Evolutionary conservation across 2,329 filamentous ascomycete genomes (phyloP), one percentile per base, ranked within the genome.

Genomic region (Fusarium subglutinans): DNA sequence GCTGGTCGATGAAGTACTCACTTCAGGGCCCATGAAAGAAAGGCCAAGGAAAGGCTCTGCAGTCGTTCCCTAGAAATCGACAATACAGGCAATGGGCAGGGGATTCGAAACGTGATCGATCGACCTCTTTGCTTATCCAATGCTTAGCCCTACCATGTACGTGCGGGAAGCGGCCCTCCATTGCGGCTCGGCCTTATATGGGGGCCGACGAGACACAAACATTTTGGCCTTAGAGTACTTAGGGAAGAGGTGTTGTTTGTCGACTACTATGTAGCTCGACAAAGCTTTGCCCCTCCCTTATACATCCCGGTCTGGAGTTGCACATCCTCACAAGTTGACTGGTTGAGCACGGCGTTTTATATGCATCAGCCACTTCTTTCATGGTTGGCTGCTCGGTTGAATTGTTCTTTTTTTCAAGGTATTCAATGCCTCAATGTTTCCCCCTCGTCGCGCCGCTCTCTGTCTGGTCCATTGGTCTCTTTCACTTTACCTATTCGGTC

Each of bases 1-100:
- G 82, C 83, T 15, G 84, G 83, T 30, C 82, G 83, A 69, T 85
- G 79, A 84, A 60, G 61, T 40, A 63, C 60, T 66, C 48, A 30
- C 67, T 66, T 63, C 63, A 69, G 69, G 60, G 56, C 61, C 45
- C 45, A 58, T 54, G 51, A 70, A 58, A 59, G 50, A 57, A 54
- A 35, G 48, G n/a, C 12, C n/a, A 14, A 51, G 30, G 48, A 24
- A 53, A 37, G 26, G 45, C 58, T 47, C 38, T 30, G 44, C 22
- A 58, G 45, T 30, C 44, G 37, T 51, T n/a, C 30, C 47, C 33
- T 24, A 48, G 41, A 51, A 50, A 53, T 47, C 50, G 37, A 51
- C 61, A 53, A 58, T 18, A 47, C 28, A 47, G 51, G 35, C 30
- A 38, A 38, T 54, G 30, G 41, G 45, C 66, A 53, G 61, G 62